Evolutionary conservation across 192 early-diverging fungal species (phyloP).

Genomic region (Thamnidium elegans): DNA sequence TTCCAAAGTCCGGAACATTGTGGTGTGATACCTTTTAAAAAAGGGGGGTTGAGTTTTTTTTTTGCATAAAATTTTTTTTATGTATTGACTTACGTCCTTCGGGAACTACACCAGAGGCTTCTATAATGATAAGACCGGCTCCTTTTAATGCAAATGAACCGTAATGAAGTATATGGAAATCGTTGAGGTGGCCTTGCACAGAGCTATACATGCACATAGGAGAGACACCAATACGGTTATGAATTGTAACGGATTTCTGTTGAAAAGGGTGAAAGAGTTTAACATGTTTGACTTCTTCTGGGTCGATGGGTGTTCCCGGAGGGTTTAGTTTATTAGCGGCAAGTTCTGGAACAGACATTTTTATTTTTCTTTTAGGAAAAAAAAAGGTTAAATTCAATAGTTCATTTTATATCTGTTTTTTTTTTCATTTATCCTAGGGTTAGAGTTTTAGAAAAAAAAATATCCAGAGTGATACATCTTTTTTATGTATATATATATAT

Average conservation of each 20-base stretch:
- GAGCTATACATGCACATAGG: constrained; percentile 85
- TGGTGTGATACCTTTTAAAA: constrained; percentile 52
- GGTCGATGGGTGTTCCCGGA: neutral
- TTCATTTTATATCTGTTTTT: no score
- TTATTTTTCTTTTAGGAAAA: no score
- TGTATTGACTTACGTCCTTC: constrained; percentile 47
- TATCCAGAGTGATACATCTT: no score
- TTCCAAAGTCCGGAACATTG: constrained; percentile 79
- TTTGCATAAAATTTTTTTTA: no score
- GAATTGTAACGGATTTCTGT: constrained; percentile 62
- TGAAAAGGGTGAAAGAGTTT: constrained; percentile 69
- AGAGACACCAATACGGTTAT: constrained; percentile 77
- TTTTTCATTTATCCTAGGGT: no score
- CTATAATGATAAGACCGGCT: constrained; percentile 76
- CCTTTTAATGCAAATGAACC: constrained; percentile 75
- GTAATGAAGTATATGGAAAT: constrained; percentile 61
- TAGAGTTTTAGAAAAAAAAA: no score
- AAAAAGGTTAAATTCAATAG: no score
- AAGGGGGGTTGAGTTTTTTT: no score
- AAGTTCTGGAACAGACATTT: no score
- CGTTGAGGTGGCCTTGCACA: constrained; percentile 61
- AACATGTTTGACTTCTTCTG: neutral
- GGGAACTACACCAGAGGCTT: constrained; percentile 72
- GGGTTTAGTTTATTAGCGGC: no score
- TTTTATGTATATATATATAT: no score